These are phyloP conservation scores for Bromus sterilis DNA, from an alignment of 176 grass and related monocot genomes.

Conservation along the genomic window DNA sequence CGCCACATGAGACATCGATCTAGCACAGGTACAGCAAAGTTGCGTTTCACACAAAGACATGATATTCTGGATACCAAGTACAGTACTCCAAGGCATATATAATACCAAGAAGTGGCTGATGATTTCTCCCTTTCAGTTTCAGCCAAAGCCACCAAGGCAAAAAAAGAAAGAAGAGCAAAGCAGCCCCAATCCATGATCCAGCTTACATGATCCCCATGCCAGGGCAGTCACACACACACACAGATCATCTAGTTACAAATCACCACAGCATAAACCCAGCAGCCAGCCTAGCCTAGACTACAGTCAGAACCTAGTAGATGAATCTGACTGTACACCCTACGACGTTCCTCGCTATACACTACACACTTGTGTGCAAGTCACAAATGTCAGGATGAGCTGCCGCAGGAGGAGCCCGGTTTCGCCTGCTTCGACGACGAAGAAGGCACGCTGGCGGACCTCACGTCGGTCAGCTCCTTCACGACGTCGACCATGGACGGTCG, in stretches of 20 bases:
- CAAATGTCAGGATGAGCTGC: neutral
- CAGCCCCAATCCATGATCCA: no score
- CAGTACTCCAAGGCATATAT: no score
- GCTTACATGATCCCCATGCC: no score
- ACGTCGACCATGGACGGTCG: constrained; percentile 53
- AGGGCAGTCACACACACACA: no score
- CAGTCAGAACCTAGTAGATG: neutral
- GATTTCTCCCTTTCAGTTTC: no score
- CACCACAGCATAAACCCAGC: neutral
- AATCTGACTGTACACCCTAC: neutral
- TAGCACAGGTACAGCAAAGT: no score
- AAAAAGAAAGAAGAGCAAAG: no score
- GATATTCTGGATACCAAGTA: no score
- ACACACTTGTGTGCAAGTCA: neutral
- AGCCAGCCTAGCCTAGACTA: neutral
- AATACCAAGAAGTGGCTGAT: no score
- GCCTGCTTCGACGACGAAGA: constrained; percentile 1
- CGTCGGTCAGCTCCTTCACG: constrained; percentile 50
- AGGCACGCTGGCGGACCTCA: neutral
- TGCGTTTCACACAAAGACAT: no score
- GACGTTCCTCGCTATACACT: neutral
- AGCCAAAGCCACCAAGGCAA: no score
- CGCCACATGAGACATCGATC: no score
- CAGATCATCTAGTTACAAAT: neutral
- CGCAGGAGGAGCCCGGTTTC: neutral